Base-by-base conservation (phyloP, 2,329 filamentous ascomycete genomes). In the Coleophoma eucalyptorum region DNA sequence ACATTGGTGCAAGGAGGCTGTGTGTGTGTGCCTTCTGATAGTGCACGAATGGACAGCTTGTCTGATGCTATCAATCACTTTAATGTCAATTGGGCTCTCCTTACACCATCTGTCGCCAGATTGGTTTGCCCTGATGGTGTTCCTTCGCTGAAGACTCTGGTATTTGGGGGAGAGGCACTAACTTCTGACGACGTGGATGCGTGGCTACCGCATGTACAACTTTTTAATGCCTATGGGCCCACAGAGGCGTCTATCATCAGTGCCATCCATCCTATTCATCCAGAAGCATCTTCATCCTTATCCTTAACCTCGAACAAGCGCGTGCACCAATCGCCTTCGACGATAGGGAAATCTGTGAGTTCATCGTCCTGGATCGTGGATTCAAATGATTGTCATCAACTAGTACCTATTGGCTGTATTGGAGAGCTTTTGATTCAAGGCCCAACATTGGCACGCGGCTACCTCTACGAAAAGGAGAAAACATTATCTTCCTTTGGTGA, bases 401-500 rank as follows among this genome's bases (percentile, higher is more conserved):
- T 67, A 4, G 54, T 58, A 15, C 60, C 65, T 7, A 37, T 60
- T 19, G 67, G 66, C 3, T 44, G 49, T 35, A 56, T 67, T n/a
- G 68, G 67, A 15, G 67, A 70, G 53, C 60, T 72, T 11, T 56
- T 65, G 8, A 56, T 73, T 3, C 62, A 66, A 16, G 51, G 53
- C 6, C 43, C 48, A 15, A 44, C 11, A 31, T 77, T 86, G 4
- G 81, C 80, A 7, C 69, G 78, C 20, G 81, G 80, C 26, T 86
- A 86, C 53, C 67, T 84, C 16, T 75, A 75, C 46, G 77, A 83
- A 47, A 70, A 72, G 0, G 72, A 74, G 43, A 82, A 80, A 66
- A 85, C 82, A 0, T 71, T 70, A 2, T 72, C 74, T 20, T 74
- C 73, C 0, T 86, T 86, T 53, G 75, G 86, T 43, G 67, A 71